phyloP scores from a whole-genome alignment of 139 green algal genomes.

The Yamagishiella unicocca region DNA sequence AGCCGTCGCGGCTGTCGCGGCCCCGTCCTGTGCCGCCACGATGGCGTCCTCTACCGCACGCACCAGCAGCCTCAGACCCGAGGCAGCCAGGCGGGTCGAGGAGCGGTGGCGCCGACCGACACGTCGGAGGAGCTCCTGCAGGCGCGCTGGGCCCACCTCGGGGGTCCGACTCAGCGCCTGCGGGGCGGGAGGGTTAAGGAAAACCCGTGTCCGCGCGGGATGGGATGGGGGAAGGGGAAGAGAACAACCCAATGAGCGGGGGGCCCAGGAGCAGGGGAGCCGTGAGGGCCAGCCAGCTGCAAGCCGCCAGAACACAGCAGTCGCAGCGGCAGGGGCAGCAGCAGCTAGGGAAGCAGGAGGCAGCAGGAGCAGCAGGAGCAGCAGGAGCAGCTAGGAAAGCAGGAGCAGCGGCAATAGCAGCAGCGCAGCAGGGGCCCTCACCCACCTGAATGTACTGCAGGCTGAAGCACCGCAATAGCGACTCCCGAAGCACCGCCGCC shows the following conservation, averaged over 20 bases:
- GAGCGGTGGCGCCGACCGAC: not conserved
- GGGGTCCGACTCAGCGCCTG: slow-evolving; percentile 23
- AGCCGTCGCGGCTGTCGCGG: not conserved
- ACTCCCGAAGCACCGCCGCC: slow-evolving; percentile 35
- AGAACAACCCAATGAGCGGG: no score
- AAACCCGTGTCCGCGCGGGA: no score
- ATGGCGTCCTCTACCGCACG: not conserved
- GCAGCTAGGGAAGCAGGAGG: not conserved
- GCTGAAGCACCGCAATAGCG: slow-evolving; percentile 42
- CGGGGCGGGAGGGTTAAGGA: not conserved
- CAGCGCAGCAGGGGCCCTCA: not conserved
- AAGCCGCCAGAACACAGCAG: not conserved
- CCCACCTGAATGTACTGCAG: slow-evolving; percentile 29
- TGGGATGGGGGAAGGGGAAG: no score
- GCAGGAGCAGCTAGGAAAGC: no score
- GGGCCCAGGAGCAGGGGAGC: no score
- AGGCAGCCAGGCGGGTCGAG: not conserved
- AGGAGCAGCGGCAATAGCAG: no score
- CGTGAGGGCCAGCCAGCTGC: not conserved
- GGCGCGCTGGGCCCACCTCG: not conserved
- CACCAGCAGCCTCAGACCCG: not conserved
- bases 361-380: no score
- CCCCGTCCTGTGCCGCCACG: not conserved
- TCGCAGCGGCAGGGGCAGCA: not conserved
- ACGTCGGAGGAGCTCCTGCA: slow-evolving; percentile 13